These are phyloP conservation scores for Amylostereum areolatum DNA, from an alignment of 1,284 basidiomycete species.

Conservation along the genomic window DNA sequence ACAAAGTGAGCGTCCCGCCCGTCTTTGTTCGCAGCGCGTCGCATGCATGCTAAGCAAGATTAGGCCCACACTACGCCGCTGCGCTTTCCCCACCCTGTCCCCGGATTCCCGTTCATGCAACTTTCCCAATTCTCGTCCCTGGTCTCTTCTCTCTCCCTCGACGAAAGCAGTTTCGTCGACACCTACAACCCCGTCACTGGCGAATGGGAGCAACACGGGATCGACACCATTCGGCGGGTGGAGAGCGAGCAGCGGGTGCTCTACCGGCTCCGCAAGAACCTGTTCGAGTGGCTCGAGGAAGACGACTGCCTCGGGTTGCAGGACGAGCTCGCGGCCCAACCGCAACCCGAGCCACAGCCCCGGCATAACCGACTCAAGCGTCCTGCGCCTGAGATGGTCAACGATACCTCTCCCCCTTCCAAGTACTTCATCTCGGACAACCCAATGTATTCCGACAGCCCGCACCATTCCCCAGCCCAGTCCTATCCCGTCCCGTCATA, in stretches of 20 bases:
- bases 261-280: constrained; percentile 50
- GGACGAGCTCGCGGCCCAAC: constrained; percentile 47
- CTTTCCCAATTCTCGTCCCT: constrained; percentile 47
- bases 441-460: constrained; percentile 6
- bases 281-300: constrained; percentile 50
- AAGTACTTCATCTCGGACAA: constrained; percentile 16
- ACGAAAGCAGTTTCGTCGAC: constrained; percentile 48
- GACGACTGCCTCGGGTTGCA: constrained; percentile 48
- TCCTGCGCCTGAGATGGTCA: constrained; percentile 11
- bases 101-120: constrained; percentile 60
- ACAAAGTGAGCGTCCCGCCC: constrained; percentile 37
- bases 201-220: constrained; percentile 51
- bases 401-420: constrained; percentile 12
- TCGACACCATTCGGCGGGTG: constrained; percentile 36
- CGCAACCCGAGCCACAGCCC: not conserved
- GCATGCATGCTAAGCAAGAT: not conserved
- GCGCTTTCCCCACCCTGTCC: constrained; percentile 50
- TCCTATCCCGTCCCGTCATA: not conserved
- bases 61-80: constrained; percentile 56
- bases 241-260: constrained; percentile 44
- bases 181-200: constrained; percentile 46
- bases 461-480: constrained; percentile 5
- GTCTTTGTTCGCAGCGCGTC: not conserved
- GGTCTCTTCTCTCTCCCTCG: constrained; percentile 45
- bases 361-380: constrained; percentile 11